Evolutionary conservation across 78 protist species (phyloP), one percentile per base, ranked within the genome.

Genomic region (Dictyostelium capitatum): DNA sequence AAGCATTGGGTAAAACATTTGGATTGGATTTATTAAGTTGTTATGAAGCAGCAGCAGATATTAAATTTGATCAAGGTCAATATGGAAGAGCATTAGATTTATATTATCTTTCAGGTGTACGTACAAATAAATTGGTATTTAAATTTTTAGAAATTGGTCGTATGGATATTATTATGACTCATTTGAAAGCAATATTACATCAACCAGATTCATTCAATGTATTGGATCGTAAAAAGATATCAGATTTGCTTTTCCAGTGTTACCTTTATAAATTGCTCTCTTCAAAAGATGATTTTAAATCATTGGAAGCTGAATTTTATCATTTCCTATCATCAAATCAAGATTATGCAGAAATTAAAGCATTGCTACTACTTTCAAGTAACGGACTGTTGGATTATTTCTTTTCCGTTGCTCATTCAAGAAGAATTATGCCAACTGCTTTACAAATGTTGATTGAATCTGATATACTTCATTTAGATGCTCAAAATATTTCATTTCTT

Each of bases 161-260:
- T 53, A 78, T 94, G 89, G 96, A 94, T 82, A 94, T 94, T 37
- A 82, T 82, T 11, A 79, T 94, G 90, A 94, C 96, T 17, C 96
- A 87, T 62, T 37, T 94, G 23, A 84, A 82, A 59, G 89, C 92
- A 0, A 77, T 87, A 48, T 51, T 94, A 20, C 89, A 94, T 56
- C 94, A 89, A 79, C 79, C 96, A 4, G 93, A 94, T 23, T 57
- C 96, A 28, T 82, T 89, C 57, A 77, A 80, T 46, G 80, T 23
- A 23, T 51, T 77, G 47, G 96, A 94, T 23, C 69, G 87, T 46
- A 75, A 79, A 59, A 79, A 51, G 25, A 57, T 87, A 12, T 72
- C 94, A 6, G 83, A 94, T 69, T 77, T 80, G 1, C n/a, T 94
- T 3, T 94, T 94, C 59, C 90, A 79, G 53, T 94, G 96, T 57